Evolutionary conservation across 2,329 filamentous ascomycete genomes (phyloP).

Genomic region (Coniochaeta prunicola): DNA sequence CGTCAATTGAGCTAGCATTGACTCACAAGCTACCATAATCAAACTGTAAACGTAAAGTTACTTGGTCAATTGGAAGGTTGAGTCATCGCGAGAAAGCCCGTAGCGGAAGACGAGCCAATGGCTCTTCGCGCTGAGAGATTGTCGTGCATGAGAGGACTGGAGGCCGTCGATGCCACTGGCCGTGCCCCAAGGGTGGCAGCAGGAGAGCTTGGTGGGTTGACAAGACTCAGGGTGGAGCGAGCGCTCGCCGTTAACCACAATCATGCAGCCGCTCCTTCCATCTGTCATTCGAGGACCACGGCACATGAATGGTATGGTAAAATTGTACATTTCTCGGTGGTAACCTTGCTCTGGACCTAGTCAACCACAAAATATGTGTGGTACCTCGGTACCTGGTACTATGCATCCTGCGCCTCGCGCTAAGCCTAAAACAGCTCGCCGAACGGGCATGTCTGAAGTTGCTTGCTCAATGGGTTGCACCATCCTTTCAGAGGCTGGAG

Average conservation of each 20-base stretch:
- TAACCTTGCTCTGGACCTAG: not conserved
- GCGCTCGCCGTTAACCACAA: not conserved
- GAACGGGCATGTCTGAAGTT: not conserved
- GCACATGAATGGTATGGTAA: not conserved
- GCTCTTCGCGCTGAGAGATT: not conserved
- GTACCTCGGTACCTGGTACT: not conserved
- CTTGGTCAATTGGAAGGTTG: not conserved
- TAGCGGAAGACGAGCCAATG: not conserved
- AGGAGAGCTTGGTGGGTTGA: not conserved
- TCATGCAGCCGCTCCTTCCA: not conserved
- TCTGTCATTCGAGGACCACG: not conserved
- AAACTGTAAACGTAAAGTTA: not conserved
- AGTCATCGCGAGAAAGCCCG: not conserved
- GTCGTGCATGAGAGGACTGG: not conserved
- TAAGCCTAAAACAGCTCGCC: constrained; percentile 2
- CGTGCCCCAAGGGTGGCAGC: not conserved
- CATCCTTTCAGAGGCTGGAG: not conserved
- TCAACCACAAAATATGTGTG: not conserved
- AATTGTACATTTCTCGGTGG: not conserved
- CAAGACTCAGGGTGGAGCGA: not conserved
- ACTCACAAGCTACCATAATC: not conserved
- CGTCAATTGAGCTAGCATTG: not conserved
- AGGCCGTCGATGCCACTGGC: not conserved
- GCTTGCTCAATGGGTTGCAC: not conserved
- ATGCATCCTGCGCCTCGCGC: not conserved